Evolutionary conservation across 352 stramenopile genomes (phyloP).

Genomic region (Elongisporangium anandrum): DNA sequence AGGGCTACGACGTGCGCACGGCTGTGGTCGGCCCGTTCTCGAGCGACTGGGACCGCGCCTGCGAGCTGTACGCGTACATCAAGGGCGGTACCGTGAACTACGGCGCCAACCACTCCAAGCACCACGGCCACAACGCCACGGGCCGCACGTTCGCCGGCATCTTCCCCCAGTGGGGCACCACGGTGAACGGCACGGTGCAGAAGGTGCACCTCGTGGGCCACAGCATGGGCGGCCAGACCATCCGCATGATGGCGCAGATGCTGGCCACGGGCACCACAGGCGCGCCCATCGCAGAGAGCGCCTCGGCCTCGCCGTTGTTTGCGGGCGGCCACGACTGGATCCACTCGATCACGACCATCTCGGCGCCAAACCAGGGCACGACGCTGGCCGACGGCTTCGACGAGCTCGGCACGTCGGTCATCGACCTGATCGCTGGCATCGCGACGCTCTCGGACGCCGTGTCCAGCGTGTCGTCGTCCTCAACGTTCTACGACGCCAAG

Average conservation of each 20-base stretch:
- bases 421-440: constrained; percentile 15
- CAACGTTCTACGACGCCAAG: constrained; percentile 13
- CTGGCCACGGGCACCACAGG: constrained; percentile 39
- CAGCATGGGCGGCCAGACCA: constrained; percentile 74
- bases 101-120: constrained; percentile 36
- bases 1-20: constrained; percentile 48
- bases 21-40: constrained; percentile 47
- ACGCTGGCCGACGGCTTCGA: constrained; percentile 41
- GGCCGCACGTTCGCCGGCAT: constrained; percentile 48
- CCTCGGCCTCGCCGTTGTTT: constrained; percentile 40
- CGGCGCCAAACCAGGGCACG: constrained; percentile 57
- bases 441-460: background rate
- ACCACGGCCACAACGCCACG: constrained; percentile 27
- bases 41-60: constrained; percentile 63
- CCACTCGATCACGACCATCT: constrained; percentile 64
- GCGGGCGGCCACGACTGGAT: constrained; percentile 54
- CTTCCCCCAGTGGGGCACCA: constrained; percentile 51
- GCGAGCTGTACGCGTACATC: constrained; percentile 61
- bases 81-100: constrained; percentile 56
- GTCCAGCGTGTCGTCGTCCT: background rate
- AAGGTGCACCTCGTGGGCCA: constrained; percentile 73
- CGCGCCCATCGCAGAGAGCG: constrained; percentile 22
- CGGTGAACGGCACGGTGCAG: constrained; percentile 43
- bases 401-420: constrained; percentile 30
- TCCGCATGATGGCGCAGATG: constrained; percentile 71